These are phyloP conservation scores for Perilla frutescens DNA, from an alignment of 257 asterid species.

Conservation along the genomic window DNA sequence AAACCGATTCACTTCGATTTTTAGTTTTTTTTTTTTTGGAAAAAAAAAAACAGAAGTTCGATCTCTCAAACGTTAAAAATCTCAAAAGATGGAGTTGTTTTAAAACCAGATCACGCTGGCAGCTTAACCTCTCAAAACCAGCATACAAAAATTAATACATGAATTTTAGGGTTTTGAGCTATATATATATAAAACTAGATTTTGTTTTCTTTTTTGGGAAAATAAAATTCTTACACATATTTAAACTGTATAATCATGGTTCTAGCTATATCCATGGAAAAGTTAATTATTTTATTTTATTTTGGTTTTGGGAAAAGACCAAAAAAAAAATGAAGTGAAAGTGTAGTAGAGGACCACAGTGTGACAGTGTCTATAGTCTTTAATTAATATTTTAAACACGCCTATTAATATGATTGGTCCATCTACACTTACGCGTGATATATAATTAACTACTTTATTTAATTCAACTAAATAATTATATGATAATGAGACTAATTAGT, in stretches of 20 bases:
- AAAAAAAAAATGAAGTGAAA: neutral
- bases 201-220: neutral
- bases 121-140: conserved; percentile 90
- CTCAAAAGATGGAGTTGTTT: conserved; percentile 20
- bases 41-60: neutral
- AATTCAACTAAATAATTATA: conserved; percentile 29
- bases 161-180: neutral
- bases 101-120: conserved; percentile 88
- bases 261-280: neutral
- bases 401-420: conserved; percentile 26
- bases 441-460: conserved; percentile 24
- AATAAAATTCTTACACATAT: conserved; percentile 15
- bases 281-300: neutral
- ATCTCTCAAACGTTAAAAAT: neutral
- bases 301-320: neutral
- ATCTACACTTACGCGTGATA: conserved; percentile 24
- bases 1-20: no score
- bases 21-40: neutral
- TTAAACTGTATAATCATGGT: conserved; percentile 1
- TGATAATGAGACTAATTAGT: conserved; percentile 8
- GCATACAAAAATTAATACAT: conserved; percentile 37
- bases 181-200: neutral
- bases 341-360: conserved; percentile 27
- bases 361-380: neutral
- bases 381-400: conserved; percentile 1